These are phyloP conservation scores for Potentilla sterilis DNA, from an alignment of 306 rosid species.

Conservation along the genomic window DNA sequence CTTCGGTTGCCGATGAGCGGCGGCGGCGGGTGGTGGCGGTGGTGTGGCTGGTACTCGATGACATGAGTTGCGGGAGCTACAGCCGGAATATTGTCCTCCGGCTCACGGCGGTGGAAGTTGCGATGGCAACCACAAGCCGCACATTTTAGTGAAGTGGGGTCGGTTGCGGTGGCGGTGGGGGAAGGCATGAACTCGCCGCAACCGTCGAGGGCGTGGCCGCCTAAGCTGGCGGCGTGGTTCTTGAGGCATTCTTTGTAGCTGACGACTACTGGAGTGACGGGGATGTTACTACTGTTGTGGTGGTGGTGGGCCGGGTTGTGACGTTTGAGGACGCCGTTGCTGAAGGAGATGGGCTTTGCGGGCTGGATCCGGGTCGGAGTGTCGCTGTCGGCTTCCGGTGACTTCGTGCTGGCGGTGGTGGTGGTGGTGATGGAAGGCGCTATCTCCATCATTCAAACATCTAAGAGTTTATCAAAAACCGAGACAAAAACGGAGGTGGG, in stretches of 20 bases:
- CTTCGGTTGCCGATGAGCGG: slow-evolving; percentile 45
- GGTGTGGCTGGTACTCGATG: slow-evolving; percentile 82
- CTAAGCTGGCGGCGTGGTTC: slow-evolving; percentile 84
- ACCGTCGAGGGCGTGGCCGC: slow-evolving; percentile 88
- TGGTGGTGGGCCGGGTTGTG: slow-evolving; percentile 36
- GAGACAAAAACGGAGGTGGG: not conserved
- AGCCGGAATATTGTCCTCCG: slow-evolving; percentile 51
- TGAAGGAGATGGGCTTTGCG: slow-evolving; percentile 50
- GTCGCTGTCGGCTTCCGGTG: slow-evolving; percentile 67
- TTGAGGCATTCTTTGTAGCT: slow-evolving; percentile 79
- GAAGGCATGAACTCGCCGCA: slow-evolving; percentile 98
- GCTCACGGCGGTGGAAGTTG: slow-evolving; percentile 95
- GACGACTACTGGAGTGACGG: slow-evolving; percentile 21
- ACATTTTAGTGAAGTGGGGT: slow-evolving; percentile 81
- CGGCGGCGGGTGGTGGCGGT: slow-evolving; percentile 55
- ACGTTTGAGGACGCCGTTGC: slow-evolving; percentile 88
- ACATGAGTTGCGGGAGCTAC: slow-evolving; percentile 38
- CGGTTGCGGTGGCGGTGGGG: slow-evolving; percentile 48
- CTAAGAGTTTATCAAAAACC: slow-evolving; percentile 27
- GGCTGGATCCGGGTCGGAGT: slow-evolving; percentile 61
- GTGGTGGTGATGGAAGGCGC: slow-evolving; percentile 36
- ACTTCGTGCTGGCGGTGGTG: slow-evolving; percentile 38
- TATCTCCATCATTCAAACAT: slow-evolving; percentile 64
- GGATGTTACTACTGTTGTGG: slow-evolving; percentile 17
- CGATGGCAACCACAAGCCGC: slow-evolving; percentile 99